Base-by-base conservation (phyloP, 768 basidiomycete genomes). In the Daedalea quercina region DNA sequence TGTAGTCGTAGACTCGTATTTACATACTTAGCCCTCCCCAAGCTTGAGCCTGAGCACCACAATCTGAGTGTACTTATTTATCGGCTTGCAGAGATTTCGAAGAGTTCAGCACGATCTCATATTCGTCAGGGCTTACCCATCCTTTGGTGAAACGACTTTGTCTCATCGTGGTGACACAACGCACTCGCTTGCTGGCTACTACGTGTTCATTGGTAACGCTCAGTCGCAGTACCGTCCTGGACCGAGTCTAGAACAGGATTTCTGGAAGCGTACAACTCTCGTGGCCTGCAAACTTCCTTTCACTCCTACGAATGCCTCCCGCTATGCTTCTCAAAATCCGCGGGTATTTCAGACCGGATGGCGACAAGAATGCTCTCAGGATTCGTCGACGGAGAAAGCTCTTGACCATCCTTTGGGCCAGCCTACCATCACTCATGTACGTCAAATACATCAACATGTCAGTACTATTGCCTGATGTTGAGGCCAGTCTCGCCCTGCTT, bases 401-500 rank as follows among this genome's bases (percentile, higher is more conserved):
- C 22, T 50, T 71, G 33, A 58, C 57, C 12, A 51, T 67, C 37
- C 35, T 82, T 13, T 61, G 70, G 56, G 61, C 51, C 24, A 55
- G 59, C 64, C 69, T 65, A 55, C 66, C 64, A 60, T 60, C 44
- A 37, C 59, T 70, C 47, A 68, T 41, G 61, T 61, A 23, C 34
- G 57, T 28, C 20, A 8, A 19, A 42, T 19, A 34, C 44, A 47
- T n/a, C 22, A 33, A 44, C 45, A 33, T 44, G 35, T 42, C 24
- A 26, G 37, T 7, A 7, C 28, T 25, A 31, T 43, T 11, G 6
- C 23, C 3, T 44, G 41, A n/a, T 37, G 9, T 44, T 44, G 20
- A 35, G 20, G 7, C 15, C 53, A 90, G 90, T 66, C 56, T 77
- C 2, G 42, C 70, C 3, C 69, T 96, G 23, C 76, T 91, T 49